Evolutionary conservation across 2,329 filamentous ascomycete genomes (phyloP).

Genomic region (Colletotrichum sp.): DNA sequence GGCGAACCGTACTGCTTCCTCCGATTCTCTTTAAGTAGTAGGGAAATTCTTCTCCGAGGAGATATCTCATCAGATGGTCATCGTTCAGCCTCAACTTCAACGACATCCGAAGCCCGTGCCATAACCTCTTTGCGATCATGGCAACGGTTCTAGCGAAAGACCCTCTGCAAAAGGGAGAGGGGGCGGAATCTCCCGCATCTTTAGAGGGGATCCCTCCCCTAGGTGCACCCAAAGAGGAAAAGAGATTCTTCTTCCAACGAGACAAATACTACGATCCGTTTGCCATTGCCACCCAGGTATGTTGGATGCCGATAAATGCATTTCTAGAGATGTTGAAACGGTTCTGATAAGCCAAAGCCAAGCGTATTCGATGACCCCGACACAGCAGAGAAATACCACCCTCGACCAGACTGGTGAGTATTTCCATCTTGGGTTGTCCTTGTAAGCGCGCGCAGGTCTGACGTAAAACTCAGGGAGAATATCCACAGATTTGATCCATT

Average conservation of each 20-base stretch:
- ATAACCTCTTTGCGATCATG: not conserved
- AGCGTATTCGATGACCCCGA: slow-evolving; percentile 43
- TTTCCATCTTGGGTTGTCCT: no score
- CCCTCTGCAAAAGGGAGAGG: not conserved
- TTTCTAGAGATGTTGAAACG: not conserved
- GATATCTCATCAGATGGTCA: not conserved
- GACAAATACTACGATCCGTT: slow-evolving; percentile 28
- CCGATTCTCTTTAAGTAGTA: not conserved
- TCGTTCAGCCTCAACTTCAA: not conserved
- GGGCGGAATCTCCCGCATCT: slow-evolving; percentile 10
- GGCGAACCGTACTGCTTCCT: not conserved
- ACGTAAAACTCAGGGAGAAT: slow-evolving; percentile 36
- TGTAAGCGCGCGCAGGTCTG: not conserved
- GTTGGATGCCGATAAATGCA: not conserved
- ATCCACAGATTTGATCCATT: slow-evolving; percentile 52
- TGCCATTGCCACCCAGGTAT: slow-evolving; percentile 37
- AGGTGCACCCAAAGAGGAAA: slow-evolving; percentile 28
- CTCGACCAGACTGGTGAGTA: slow-evolving; percentile 26
- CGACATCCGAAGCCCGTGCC: not conserved
- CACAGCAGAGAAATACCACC: slow-evolving; percentile 38
- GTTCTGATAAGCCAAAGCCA: slow-evolving; percentile 20
- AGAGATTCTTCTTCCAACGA: slow-evolving; percentile 37
- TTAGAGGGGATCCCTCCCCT: slow-evolving; percentile 26
- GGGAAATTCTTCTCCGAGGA: not conserved
- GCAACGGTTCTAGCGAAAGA: slow-evolving; percentile 20